phyloP scores from a whole-genome alignment of 208 protist genomes.

The Herpetomonas tarakana region DNA sequence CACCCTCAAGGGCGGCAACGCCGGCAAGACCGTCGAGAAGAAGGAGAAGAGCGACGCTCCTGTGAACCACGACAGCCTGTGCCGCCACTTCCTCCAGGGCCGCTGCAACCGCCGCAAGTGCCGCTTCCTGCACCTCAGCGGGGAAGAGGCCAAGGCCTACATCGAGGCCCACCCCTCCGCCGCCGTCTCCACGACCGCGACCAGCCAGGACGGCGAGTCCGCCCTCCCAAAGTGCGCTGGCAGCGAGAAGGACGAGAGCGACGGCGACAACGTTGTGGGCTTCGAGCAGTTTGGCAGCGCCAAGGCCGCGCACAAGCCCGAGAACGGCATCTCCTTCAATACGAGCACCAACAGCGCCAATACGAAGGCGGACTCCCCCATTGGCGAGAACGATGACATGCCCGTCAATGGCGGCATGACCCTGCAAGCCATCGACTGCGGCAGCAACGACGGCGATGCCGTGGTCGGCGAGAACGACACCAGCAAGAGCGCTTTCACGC shows the following conservation, averaged over 20 bases:
- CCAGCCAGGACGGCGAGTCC: neutral
- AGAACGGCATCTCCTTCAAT: neutral
- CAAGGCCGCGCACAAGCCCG: neutral
- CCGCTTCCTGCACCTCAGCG: slow-evolving; percentile 49
- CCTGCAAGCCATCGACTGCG: neutral
- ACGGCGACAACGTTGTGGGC: neutral
- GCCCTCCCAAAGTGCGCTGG: no score
- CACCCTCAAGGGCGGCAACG: neutral
- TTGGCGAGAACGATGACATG: neutral
- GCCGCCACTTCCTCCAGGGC: slow-evolving; percentile 53
- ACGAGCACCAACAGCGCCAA: neutral
- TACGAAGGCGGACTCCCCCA: neutral
- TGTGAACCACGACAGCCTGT: slow-evolving; percentile 18
- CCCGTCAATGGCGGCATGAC: neutral
- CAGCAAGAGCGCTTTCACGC: neutral
- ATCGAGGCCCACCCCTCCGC: neutral
- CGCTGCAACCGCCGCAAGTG: slow-evolving; percentile 70
- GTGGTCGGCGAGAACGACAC: neutral
- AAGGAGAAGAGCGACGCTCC: neutral
- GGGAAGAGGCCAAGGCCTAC: neutral
- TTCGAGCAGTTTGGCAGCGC: neutral
- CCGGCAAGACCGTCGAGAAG: neutral
- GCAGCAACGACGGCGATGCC: neutral
- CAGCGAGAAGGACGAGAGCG: neutral
- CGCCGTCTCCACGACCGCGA: neutral